Base-by-base conservation (phyloP, 78 protist species). In the Emiliania huxleyi region DNA sequence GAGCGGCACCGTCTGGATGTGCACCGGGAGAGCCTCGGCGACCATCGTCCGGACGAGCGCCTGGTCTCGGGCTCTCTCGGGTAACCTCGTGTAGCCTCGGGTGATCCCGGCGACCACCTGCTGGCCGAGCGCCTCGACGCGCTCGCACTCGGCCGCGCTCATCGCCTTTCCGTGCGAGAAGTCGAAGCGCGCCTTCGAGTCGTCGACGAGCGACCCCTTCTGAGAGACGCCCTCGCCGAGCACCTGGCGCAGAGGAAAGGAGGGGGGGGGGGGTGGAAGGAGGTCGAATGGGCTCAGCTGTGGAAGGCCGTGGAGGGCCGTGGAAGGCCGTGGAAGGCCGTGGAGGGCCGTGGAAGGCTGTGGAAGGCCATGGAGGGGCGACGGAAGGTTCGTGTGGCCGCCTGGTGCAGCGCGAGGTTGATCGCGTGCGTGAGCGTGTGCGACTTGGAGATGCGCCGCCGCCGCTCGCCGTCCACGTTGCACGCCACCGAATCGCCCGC, bases 401-500 rank as follows among this genome's bases (percentile, higher is more conserved):
- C 96, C 42, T 48, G 19, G 37, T 96, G 52, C 91, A 98, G 96
- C 25, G 98, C 98, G 44, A 29, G 90, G 96, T 98, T 98, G 62
- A 98, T 96, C 92, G 97, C 84, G 91, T 98, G 99, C 55, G 99
- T 98, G 3, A 95, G 84, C 38, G 99, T 97, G 97, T 98, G 99
- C 93, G 97, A 97, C n/a, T 92, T 21, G 93, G 96, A 96, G 43
- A 96, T 69, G 62, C 91, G 93, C 0, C 48, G 35, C 62, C 99
- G 96, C 73, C 97, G 91, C 45, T 87, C 96, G 49, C 91, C 89
- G 95, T 97, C 98, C 25, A 96, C 96, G 1, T 87, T 89, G 15
- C 83, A 56, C 33, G n/a, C 45, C 49, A 96, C 96, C 37, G 0
- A 48, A 35, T 93, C 97, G 87, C 99, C 98, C 38, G 93, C 96